A percentile compares a stretch with the other conserved stretches of the same genome.
phyloP scores from a whole-genome alignment of 768 basidiomycete genomes.

The Phaeotremella fagi region DNA sequence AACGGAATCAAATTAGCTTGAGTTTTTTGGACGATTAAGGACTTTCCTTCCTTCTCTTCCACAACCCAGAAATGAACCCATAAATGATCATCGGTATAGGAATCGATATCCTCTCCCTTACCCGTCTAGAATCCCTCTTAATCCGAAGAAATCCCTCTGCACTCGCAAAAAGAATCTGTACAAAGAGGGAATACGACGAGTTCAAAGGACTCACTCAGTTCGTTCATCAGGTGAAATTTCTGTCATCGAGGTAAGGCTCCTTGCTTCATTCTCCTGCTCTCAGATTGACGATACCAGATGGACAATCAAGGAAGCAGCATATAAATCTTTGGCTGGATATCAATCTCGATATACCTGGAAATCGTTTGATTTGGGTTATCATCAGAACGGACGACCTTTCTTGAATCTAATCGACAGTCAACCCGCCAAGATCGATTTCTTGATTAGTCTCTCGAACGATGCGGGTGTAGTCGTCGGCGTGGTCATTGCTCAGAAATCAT shows the following conservation, averaged over 20 bases:
- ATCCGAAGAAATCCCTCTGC: constrained; percentile 13
- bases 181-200: constrained; percentile 14
- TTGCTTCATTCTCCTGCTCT: too few relatives aligned
- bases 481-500: constrained; percentile 25
- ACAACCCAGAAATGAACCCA: neutral
- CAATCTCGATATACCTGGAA: constrained; percentile 10
- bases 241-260: constrained; percentile 12
- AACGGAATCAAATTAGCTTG: neutral
- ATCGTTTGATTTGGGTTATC: constrained; percentile 19
- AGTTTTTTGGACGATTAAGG: too few relatives aligned
- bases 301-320: constrained; percentile 42
- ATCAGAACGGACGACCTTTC: constrained; percentile 3
- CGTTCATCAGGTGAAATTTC: constrained; percentile 4
- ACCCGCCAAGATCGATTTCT: constrained; percentile 5
- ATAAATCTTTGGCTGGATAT: constrained; percentile 24
- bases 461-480: constrained; percentile 37
- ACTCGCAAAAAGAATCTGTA: constrained; percentile 35
- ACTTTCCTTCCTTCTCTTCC: neutral
- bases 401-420: constrained; percentile 1
- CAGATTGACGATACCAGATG: constrained; percentile 20
- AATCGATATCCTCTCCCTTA: constrained; percentile 37
- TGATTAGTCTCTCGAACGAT: constrained; percentile 32
- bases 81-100: constrained; percentile 32
- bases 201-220: neutral
- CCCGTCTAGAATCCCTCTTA: constrained; percentile 22